phyloP scores from a whole-genome alignment of 148 eudicot species.

The Arbutus unedo region DNA sequence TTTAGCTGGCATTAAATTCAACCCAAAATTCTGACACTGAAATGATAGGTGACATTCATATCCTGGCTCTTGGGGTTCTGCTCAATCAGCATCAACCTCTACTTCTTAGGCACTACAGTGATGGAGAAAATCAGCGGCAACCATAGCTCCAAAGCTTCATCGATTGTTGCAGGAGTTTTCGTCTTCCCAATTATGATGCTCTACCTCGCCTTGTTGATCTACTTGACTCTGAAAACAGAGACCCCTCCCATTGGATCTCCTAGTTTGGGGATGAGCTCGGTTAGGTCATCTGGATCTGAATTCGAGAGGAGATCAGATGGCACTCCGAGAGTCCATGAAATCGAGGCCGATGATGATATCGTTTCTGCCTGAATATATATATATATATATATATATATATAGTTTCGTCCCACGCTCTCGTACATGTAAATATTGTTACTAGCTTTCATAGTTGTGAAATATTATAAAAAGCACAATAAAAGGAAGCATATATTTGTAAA shows the following conservation, averaged over 20 bases:
- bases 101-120: conserved; percentile 13
- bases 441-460: too few relatives aligned
- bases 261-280: neutral
- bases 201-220: conserved; percentile 10
- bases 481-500: too few relatives aligned
- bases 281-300: conserved; percentile 9
- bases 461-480: too few relatives aligned
- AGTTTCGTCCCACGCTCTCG: too few relatives aligned
- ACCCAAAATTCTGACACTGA: neutral
- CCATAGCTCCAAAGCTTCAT: conserved; percentile 2
- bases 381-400: too few relatives aligned
- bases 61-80: conserved; percentile 20
- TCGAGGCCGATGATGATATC: conserved; percentile 2
- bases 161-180: conserved; percentile 6
- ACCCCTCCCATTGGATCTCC: neutral
- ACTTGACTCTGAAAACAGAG: conserved; percentile 9
- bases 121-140: neutral
- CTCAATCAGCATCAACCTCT: conserved; percentile 19
- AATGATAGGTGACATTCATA: conserved; percentile 12
- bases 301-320: neutral
- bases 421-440: too few relatives aligned
- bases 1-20: neutral
- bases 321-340: neutral
- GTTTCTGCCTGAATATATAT: neutral
- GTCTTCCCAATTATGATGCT: conserved; percentile 8